These are phyloP conservation scores for Ustulina deusta DNA, from an alignment of 2,329 filamentous ascomycete species.

Conservation along the genomic window DNA sequence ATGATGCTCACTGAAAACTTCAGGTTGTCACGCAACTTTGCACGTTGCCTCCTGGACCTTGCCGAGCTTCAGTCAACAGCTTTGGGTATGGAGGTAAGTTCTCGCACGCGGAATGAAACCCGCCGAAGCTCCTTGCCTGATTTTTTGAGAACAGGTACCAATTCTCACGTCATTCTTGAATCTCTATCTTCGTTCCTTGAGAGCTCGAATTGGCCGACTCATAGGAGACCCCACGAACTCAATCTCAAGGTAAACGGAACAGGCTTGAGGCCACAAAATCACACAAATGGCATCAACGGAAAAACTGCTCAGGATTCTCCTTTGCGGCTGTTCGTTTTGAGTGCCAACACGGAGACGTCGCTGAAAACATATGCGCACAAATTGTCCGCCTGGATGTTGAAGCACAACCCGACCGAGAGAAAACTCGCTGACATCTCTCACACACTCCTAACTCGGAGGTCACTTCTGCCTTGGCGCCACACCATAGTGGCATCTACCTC, in stretches of 20 bases:
- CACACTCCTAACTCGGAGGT: conserved; percentile 19
- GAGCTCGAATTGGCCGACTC: conserved; percentile 9
- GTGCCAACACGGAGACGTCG: conserved; percentile 18
- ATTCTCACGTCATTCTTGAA: conserved; percentile 25
- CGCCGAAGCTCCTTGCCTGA: neutral
- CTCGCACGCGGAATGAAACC: neutral
- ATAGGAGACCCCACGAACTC: neutral
- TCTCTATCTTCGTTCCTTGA: conserved; percentile 19
- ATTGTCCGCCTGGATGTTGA: conserved; percentile 5
- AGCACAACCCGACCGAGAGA: neutral
- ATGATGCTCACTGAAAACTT: conserved; percentile 1
- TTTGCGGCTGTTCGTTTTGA: conserved; percentile 12
- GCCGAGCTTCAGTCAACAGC: conserved; percentile 29
- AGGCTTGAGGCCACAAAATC: neutral
- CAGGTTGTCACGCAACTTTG: conserved; percentile 21
- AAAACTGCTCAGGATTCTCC: neutral
- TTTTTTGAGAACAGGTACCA: neutral
- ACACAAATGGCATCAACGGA: neutral
- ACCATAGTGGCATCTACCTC: conserved; percentile 5
- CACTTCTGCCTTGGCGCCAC: conserved; percentile 24
- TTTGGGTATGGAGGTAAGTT: conserved; percentile 26
- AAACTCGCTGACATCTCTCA: conserved; percentile 16
- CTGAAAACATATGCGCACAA: conserved; percentile 16
- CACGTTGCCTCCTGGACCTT: conserved; percentile 23
- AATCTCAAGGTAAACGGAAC: neutral